Evolutionary conservation across 352 stramenopile genomes (phyloP).

Genomic region (Globisporangium mamillatum): DNA sequence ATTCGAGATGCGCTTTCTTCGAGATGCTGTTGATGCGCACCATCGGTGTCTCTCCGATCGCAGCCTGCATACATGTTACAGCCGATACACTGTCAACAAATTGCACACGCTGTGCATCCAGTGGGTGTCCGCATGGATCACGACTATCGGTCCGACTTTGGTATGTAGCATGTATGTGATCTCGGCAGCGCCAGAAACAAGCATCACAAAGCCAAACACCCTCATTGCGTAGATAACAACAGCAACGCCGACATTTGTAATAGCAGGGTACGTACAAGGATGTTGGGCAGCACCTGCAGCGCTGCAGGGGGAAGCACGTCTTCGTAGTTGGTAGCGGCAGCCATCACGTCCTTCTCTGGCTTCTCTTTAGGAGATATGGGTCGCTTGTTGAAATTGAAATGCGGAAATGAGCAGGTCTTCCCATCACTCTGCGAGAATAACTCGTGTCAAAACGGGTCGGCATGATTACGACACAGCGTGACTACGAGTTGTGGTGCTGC

Average conservation of each 20-base stretch:
- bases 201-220: too few species aligned
- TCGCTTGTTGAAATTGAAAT: background rate
- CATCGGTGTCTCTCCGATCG: slow-evolving; percentile 91
- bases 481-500: background rate
- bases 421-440: background rate
- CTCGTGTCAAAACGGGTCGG: background rate
- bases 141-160: background rate
- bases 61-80: background rate
- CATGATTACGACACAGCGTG: background rate
- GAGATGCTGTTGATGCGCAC: slow-evolving; percentile 90
- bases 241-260: background rate
- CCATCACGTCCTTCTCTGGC: slow-evolving; percentile 5
- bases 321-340: slow-evolving; percentile 14
- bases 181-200: too few species aligned
- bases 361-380: background rate
- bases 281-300: slow-evolving; percentile 54
- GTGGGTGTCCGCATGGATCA: background rate
- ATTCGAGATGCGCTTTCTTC: slow-evolving; percentile 71
- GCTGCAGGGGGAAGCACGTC: slow-evolving; percentile 36
- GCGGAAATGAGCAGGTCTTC: background rate
- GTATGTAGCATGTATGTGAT: background rate
- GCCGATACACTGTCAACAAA: background rate
- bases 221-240: background rate
- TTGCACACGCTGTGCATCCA: background rate
- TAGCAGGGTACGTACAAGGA: slow-evolving; percentile 33